Evolutionary conservation across 352 stramenopile genomes (phyloP).

Genomic region (Discostella stelligera): DNA sequence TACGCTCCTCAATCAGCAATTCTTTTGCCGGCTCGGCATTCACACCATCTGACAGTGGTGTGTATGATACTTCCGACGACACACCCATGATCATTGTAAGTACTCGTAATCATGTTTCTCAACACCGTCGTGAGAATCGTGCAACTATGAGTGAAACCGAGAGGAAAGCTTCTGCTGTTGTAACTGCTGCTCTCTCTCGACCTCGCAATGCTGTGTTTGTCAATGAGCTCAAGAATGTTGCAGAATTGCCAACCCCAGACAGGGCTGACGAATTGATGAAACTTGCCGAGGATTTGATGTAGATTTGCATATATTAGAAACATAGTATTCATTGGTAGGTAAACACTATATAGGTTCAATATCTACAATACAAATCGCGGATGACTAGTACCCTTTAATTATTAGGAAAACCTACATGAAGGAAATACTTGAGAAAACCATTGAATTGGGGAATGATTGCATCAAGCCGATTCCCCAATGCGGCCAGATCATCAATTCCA

Average conservation of each 20-base stretch:
- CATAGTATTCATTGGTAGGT: too few relatives aligned
- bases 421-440: not conserved
- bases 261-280: not conserved
- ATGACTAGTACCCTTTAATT: not conserved
- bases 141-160: too few relatives aligned
- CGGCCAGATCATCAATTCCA: slow-evolving; percentile 9
- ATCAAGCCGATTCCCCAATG: slow-evolving; percentile 13
- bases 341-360: not conserved
- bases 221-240: too few relatives aligned
- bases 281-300: not conserved
- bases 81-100: not conserved
- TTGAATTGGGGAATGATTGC: slow-evolving; percentile 10
- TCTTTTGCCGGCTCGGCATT: too few relatives aligned
- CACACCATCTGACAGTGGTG: too few relatives aligned
- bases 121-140: too few relatives aligned
- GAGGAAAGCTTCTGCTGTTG: too few relatives aligned
- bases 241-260: not conserved
- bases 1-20: not conserved
- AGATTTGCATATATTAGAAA: slow-evolving; percentile 1
- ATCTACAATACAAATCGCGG: not conserved
- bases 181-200: too few relatives aligned
- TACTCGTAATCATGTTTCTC: too few relatives aligned
- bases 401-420: slow-evolving; percentile 10
- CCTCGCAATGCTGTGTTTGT: too few relatives aligned
- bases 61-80: not conserved